Percentiles rank a stretch among this genome's conserved stretches.
Evolutionary conservation across 768 basidiomycete genomes (phyloP).

Genomic region (Phlebiopsis flavidoalba): DNA sequence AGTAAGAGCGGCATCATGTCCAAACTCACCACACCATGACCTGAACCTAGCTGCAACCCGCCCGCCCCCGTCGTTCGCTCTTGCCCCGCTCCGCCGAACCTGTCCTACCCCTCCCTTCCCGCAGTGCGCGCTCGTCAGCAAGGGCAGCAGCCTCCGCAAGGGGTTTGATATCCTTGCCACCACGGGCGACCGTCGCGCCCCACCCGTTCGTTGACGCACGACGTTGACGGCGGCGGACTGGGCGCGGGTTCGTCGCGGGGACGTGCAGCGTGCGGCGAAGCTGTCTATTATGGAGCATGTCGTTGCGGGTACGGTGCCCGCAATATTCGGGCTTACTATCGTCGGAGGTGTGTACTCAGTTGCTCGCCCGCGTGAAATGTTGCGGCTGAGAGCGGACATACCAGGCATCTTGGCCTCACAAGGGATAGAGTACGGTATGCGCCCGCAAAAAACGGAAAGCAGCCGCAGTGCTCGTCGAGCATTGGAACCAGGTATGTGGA

Average conservation of each 20-base stretch:
- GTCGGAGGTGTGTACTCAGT: neutral
- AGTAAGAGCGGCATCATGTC: neutral
- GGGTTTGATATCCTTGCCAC: conserved; percentile 41
- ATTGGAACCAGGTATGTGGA: conserved; percentile 45
- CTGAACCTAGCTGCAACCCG: conserved; percentile 7
- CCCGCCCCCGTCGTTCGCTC: conserved; percentile 19
- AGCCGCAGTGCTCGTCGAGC: conserved; percentile 38
- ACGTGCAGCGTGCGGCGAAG: conserved; percentile 8
- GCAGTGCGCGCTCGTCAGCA: conserved; percentile 25
- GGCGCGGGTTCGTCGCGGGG: conserved; percentile 30
- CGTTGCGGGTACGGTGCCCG: neutral
- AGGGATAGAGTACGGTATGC: neutral
- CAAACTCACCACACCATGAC: neutral
- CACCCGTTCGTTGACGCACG: conserved; percentile 51
- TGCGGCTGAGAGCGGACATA: neutral
- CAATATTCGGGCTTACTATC: neutral
- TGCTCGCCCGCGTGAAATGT: neutral
- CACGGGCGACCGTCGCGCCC: conserved; percentile 27
- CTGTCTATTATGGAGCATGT: neutral
- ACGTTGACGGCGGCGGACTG: conserved; percentile 48
- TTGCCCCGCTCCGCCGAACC: conserved; percentile 10
- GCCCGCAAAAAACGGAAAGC: conserved; percentile 27
- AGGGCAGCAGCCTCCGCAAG: conserved; percentile 29
- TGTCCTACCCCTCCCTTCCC: conserved; percentile 26
- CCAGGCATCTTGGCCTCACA: neutral